Evolutionary conservation across 2,329 filamentous ascomycete genomes (phyloP), one percentile per base, ranked within the genome.

Genomic region (Pestalotiopsis fici): DNA sequence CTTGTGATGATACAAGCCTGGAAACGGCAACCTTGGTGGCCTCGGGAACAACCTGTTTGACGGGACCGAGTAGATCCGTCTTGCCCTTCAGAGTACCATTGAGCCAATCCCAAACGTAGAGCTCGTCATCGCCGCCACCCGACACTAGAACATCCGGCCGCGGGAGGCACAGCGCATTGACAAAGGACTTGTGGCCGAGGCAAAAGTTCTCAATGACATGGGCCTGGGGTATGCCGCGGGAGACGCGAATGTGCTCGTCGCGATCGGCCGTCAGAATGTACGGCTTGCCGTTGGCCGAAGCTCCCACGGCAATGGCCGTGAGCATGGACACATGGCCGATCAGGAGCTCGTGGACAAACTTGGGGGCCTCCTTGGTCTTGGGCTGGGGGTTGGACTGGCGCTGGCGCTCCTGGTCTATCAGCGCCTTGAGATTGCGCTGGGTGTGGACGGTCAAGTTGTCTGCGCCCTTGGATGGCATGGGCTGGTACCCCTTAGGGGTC

Each of bases 281-380:
- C 18, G 78, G 78, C 31, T 78, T 77, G 27, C 72, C 78, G 68
- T 72, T 81, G 69, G 71, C 83, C 76, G 75, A 82, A 5, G 84
- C 85, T 18, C 18, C 43, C 55, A 89, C 83, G 2, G 84, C 79
- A 64, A 98, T 78, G 74, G 93, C 91, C 1, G 95, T 98, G 62
- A 99, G 88, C 88, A 98, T 93, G 0, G 95, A 98, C 15, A 99
- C 96, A 80, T 99, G 96, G 13, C 96, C 96, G 0, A 99, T 88
- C 7, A 98, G 83, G 0, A 97, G 84, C 47, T 90, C 88, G 72
- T 94, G 88, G 73, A 94, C 91, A 76, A 97, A 97, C 28, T 83
- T 73, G 13, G 84, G 79, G 47, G 76, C 78, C 31, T 82, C 80
- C 67, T 66, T 47, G 35, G 74, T 74, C 64, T 77, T 72, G 18